Base-by-base conservation (phyloP, 2,329 filamentous ascomycete species). In the Trichoderma semiorbis region DNA sequence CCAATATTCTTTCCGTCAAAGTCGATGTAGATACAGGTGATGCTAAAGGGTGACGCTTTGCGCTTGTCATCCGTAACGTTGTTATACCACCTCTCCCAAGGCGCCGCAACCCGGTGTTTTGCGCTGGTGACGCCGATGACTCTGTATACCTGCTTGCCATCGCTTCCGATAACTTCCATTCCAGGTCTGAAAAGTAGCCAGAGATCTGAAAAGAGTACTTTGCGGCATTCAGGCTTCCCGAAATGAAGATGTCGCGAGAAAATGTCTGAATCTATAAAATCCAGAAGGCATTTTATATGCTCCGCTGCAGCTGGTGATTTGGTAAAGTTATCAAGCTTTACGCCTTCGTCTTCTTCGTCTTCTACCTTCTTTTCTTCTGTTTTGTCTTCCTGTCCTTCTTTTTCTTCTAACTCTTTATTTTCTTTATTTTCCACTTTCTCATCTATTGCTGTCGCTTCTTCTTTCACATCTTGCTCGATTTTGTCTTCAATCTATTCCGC, bases 1-100 rank as follows among this genome's bases (percentile, higher is more conserved):
- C 79, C 79, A 1, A 80, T 55, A 3, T 63, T 21, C 18, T 74
- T 75, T 0, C 80, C 80, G 36, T 82, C 78, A 64, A 79, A 82
- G 53, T 80, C 75, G 18, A 80, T 73, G 28, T 77, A 75, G 18
- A 78, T 73, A 66, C 76, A 77, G 26, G 69, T 16, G 1, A 77
- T 50, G 3, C 57, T 58, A 5, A 76, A 47, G 4, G 62, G 26
- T 3, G 30, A 32, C 6, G 43, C 28, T 16, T 57, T 57, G 21
- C 64, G 32, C 21, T 64, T 64, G 53, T 28, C 34, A 53, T 63
- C 21, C 10, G 28, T 36, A 10, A 43, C 10, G 7, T 10, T 32
- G 34, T 26, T 57, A 18, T 24, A 67, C 67, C 53, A 69, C 36
- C 14, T 62, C 32, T 16, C 39, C 64, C 12, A 47, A 11, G 10